Percentiles rank a stretch among this genome's conserved stretches.
These are phyloP conservation scores for Candida gigantensis DNA, from an alignment of 1,139 yeast species.

Conservation along the genomic window DNA sequence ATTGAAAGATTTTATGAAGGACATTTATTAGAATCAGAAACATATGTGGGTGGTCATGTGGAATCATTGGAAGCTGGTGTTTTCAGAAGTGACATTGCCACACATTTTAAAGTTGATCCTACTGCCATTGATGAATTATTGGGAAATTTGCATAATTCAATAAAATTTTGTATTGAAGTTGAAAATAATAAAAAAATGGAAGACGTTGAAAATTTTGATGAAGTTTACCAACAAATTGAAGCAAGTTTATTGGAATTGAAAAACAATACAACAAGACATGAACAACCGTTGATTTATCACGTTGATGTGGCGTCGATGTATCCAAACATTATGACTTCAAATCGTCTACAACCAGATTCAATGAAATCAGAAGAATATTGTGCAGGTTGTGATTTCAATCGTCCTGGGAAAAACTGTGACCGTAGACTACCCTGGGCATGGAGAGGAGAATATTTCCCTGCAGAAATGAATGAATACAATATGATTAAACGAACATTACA, in stretches of 20 bases:
- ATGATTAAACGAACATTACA: constrained; percentile 86
- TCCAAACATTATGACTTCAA: constrained; percentile 97
- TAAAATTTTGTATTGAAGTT: constrained; percentile 80
- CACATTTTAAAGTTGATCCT: constrained; percentile 76
- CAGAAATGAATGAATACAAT: constrained; percentile 86
- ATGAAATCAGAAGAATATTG: constrained; percentile 95
- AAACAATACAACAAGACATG: constrained; percentile 63
- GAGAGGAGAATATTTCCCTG: constrained; percentile 96
- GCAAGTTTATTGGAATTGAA: constrained; percentile 57
- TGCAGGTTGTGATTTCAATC: constrained; percentile 95
- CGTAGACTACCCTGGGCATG: constrained; percentile 94
- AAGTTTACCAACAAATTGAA: constrained; percentile 61
- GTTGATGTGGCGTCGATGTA: constrained; percentile 99
- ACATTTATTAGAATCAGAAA: constrained; percentile 89
- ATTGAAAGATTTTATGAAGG: constrained; percentile 92
- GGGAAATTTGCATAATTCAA: constrained; percentile 69
- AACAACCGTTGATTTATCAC: constrained; percentile 87
- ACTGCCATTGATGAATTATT: constrained; percentile 80
- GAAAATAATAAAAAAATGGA: constrained; percentile 73
- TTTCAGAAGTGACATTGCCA: constrained; percentile 83
- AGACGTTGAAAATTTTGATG: constrained; percentile 80
- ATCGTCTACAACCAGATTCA: constrained; percentile 96
- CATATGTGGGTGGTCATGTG: constrained; percentile 99
- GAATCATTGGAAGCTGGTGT: constrained; percentile 98
- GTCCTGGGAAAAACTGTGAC: constrained; percentile 94